Base-by-base conservation (phyloP, 2,329 filamentous ascomycete genomes). In the Exophiala lecanii-corni region DNA sequence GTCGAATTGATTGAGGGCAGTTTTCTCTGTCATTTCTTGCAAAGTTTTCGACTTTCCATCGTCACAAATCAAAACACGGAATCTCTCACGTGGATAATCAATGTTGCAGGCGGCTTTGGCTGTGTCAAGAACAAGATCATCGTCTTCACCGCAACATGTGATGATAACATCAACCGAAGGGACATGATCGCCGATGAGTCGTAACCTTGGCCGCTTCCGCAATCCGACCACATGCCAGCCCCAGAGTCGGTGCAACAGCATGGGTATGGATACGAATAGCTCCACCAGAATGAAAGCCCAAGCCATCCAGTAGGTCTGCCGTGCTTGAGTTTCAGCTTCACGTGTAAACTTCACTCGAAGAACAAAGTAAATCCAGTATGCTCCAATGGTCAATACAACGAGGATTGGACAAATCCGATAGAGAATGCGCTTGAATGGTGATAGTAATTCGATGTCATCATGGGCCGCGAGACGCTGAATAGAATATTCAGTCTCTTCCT, bases 91-190 rank as follows among this genome's bases (percentile, higher is more conserved):
- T 2, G 75, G 75, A 50, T 77, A 79, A 50, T 79, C 74, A 3
- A 72, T 53, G 26, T 70, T 68, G 49, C 68, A 72, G 2, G 75
- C 71, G 4, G 68, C 75, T 12, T 68, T 66, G 5, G 71, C 65
- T 1, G 75, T 78, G 51, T 79, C 74, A 31, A 78, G 59, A 2
- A 78, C 67, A 5, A 78, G 57, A 17, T 75, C 73, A 34, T 72
- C 66, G 2, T 76, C 72, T 53, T 79, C 75, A 9, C 70, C 69
- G 47, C 75, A 79, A 60, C 71, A 76, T 1, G 75, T 76, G 5
- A 79, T 62, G 38, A 78, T 70, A 2, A 75, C 66, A 49, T 79
- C 76, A n/a, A 79, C 72, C 2, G 71, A 70, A 1, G 75, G 75
- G 1, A 72, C 71, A 4, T 71, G 63, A 12, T 71, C 63, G n/a